Evolutionary conservation across 305 asterid genomes (phyloP), one percentile per base, ranked within the genome.

Genomic region (Salvia sclarea): DNA sequence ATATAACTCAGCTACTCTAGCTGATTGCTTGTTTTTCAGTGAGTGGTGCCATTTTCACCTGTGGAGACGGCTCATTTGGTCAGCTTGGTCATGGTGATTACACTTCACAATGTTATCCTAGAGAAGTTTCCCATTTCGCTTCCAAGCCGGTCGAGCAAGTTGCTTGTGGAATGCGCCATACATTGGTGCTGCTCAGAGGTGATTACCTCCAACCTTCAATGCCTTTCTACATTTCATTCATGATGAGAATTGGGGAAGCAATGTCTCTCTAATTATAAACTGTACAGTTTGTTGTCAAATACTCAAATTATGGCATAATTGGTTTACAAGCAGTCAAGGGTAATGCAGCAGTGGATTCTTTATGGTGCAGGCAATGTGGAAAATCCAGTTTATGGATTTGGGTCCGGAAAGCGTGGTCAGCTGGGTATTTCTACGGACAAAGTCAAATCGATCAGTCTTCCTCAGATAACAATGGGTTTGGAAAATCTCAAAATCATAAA

Each of bases 101-200:
- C 68, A 61, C 66, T 62, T 83, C 91, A 28, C 86, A 60, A 40
- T 70, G 77, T 75, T 77, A 48, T 45, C 99, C 97, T 17, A 56
- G 61, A 20, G 43, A 77, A 75, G 82, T 94, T 57, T 44, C 78
- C 14, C 75, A 48, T 74, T 87, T 94, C 10, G 62, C 79, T 57
- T 70, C 87, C 48, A 76, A 61, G 72, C 81, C 64, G 6, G 87
- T 82, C 35, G 68, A 75, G 64, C 88, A 88, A 80, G 84, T 88
- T 73, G 96, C 96, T 70, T 91, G 96, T 78, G 99, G 99, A n/a
- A 84, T 87, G 96, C 96, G 99, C 24, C 99, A 94, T 78, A 78
- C 97, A 0, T 77, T 94, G 28, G 89, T 84, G 71, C 80, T 87
- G 70, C 77, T 89, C 55, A 69, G 84, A 88, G 98, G 98, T 94